Percentiles rank a stretch among this genome's conserved stretches.
phyloP scores from a whole-genome alignment of 2,329 filamentous ascomycete genomes.

The Xylaria sp. region DNA sequence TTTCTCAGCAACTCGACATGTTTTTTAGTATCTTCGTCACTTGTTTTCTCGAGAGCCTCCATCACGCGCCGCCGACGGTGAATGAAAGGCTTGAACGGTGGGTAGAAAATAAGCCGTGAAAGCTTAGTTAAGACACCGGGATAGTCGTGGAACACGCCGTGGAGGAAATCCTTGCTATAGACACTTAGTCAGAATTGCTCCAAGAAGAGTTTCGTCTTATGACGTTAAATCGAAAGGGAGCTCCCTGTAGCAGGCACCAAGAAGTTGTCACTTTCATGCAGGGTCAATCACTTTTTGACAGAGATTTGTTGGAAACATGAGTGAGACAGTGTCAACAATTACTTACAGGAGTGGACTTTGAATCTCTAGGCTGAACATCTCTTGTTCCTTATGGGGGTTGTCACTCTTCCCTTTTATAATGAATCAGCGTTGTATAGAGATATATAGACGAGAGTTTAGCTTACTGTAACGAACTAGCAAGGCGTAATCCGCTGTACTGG shows the following conservation, averaged over 20 bases:
- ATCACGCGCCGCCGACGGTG: conserved; percentile 61
- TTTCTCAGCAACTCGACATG: conserved; percentile 53
- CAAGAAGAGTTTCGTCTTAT: background rate
- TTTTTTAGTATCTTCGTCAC: conserved; percentile 50
- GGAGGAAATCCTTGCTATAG: conserved; percentile 56
- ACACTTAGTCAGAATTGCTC: background rate
- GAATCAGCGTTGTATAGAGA: background rate
- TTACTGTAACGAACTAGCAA: conserved; percentile 61
- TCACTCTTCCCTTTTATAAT: conserved; percentile 45
- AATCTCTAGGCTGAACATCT: conserved; percentile 52
- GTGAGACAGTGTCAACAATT: too few species aligned
- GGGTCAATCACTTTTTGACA: too few species aligned
- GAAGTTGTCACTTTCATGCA: too few species aligned
- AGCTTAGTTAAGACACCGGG: conserved; percentile 62
- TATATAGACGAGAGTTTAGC: background rate
- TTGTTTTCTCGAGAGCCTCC: conserved; percentile 44
- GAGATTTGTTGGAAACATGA: too few species aligned
- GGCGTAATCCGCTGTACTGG: conserved; percentile 62
- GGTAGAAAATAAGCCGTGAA: conserved; percentile 61
- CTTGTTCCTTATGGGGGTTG: conserved; percentile 61
- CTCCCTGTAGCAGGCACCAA: too few species aligned
- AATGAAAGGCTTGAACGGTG: conserved; percentile 63
- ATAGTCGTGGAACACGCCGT: conserved; percentile 58
- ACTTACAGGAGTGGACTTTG: conserved; percentile 59
- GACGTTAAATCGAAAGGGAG: too few species aligned